These are phyloP conservation scores for Cladophialophora yegresii DNA, from an alignment of 2,329 filamentous ascomycete genomes.

Conservation along the genomic window DNA sequence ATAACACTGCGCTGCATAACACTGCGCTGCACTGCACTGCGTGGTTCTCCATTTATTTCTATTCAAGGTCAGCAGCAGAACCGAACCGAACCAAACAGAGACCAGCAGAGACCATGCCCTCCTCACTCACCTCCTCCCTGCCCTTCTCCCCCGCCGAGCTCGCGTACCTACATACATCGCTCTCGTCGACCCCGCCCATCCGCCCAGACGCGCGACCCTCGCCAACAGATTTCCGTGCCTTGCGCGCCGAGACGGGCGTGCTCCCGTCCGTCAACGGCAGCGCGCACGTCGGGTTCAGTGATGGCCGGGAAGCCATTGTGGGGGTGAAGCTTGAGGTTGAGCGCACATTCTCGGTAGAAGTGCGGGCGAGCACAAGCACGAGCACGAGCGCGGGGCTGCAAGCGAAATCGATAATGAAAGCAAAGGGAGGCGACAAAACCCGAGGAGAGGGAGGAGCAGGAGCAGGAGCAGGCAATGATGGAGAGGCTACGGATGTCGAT, in stretches of 20 bases:
- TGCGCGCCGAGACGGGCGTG: constrained; percentile 87
- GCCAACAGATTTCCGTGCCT: constrained; percentile 82
- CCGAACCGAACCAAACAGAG: neutral
- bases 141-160: constrained; percentile 94
- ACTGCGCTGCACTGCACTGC: too few species aligned
- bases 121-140: constrained; percentile 39
- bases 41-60: too few species aligned
- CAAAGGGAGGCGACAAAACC: too few species aligned
- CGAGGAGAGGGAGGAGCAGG: too few species aligned
- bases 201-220: constrained; percentile 77
- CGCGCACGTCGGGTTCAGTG: constrained; percentile 88
- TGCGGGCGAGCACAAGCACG: too few species aligned
- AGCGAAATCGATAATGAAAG: too few species aligned
- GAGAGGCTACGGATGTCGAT: constrained; percentile 14
- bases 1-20: too few species aligned
- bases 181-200: constrained; percentile 77
- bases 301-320: constrained; percentile 93
- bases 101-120: constrained; percentile 25
- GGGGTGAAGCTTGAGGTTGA: constrained; percentile 95
- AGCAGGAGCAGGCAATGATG: constrained; percentile 20
- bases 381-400: too few species aligned
- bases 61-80: neutral
- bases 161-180: constrained; percentile 87
- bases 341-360: constrained; percentile 53
- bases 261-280: constrained; percentile 88